These are phyloP conservation scores for Saprolegnia parasitica DNA, from an alignment of 352 stramenopile genomes.

Conservation along the genomic window DNA sequence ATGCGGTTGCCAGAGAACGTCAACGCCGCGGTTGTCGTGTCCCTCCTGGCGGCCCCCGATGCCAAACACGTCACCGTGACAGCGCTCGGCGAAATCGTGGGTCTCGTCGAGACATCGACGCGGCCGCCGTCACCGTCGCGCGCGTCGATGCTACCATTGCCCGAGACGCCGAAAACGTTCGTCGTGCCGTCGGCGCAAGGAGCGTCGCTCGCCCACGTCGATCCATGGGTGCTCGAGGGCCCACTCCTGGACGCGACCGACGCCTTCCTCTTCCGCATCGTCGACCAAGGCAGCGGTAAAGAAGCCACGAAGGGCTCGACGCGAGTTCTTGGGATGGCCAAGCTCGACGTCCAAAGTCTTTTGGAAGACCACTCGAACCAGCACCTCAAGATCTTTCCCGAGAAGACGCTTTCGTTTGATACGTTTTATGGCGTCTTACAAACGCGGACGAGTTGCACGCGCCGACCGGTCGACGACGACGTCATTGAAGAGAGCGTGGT, in stretches of 20 bases:
- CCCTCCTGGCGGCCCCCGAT: conserved; percentile 41
- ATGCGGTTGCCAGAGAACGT: conserved; percentile 34
- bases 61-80: conserved; percentile 25
- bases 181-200: background rate
- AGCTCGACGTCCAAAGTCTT: conserved; percentile 46
- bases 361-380: conserved; percentile 40
- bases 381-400: conserved; percentile 41
- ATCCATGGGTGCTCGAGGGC: background rate
- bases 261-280: conserved; percentile 42
- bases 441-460: conserved; percentile 36
- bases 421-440: conserved; percentile 49
- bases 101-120: conserved; percentile 21
- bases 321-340: conserved; percentile 40
- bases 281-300: conserved; percentile 34
- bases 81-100: conserved; percentile 34
- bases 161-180: background rate
- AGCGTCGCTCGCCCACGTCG: background rate
- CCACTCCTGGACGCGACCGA: background rate
- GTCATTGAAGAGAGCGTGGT: background rate
- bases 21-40: conserved; percentile 40
- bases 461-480: conserved; percentile 15
- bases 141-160: background rate
- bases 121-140: background rate
- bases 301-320: background rate
- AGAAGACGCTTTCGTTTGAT: conserved; percentile 40